These are phyloP conservation scores for Cunninghamia lanceolata DNA, from an alignment of 75 land plant genomes.

Conservation along the genomic window DNA sequence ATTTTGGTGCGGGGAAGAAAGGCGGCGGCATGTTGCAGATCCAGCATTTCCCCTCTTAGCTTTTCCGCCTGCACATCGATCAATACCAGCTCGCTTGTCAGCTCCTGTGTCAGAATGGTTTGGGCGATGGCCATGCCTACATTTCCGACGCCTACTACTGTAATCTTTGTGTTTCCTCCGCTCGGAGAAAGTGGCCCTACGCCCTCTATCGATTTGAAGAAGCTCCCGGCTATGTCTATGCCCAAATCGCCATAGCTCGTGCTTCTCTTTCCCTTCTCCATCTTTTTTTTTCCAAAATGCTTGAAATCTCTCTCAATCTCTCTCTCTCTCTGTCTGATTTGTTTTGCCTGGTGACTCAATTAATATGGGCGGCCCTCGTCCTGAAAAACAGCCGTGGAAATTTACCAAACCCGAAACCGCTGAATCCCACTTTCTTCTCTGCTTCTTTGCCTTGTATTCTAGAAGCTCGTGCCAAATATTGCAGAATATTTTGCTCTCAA, in stretches of 20 bases:
- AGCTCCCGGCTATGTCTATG: neutral
- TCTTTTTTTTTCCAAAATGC: neutral
- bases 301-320: too few relatives aligned
- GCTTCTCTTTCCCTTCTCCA: constrained; percentile 2
- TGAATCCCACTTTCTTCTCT: too few relatives aligned
- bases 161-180: constrained; percentile 53
- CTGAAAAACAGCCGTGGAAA: too few relatives aligned
- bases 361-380: too few relatives aligned
- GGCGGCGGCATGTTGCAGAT: too few relatives aligned
- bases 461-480: too few relatives aligned
- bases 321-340: too few relatives aligned
- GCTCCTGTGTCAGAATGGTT: constrained; percentile 80
- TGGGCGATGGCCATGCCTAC: constrained; percentile 95
- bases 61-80: constrained; percentile 45
- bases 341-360: too few relatives aligned
- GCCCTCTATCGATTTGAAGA: constrained; percentile 51
- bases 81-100: constrained; percentile 68
- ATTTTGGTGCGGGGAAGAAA: constrained; percentile 75
- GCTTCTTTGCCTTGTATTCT: too few relatives aligned
- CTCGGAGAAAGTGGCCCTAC: constrained; percentile 37
- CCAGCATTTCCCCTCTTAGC: too few relatives aligned
- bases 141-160: constrained; percentile 81
- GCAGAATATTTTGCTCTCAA: too few relatives aligned
- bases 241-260: neutral
- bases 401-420: too few relatives aligned